Evolutionary conservation across 345 rosid species (phyloP).

Genomic region (Salix udensis): DNA sequence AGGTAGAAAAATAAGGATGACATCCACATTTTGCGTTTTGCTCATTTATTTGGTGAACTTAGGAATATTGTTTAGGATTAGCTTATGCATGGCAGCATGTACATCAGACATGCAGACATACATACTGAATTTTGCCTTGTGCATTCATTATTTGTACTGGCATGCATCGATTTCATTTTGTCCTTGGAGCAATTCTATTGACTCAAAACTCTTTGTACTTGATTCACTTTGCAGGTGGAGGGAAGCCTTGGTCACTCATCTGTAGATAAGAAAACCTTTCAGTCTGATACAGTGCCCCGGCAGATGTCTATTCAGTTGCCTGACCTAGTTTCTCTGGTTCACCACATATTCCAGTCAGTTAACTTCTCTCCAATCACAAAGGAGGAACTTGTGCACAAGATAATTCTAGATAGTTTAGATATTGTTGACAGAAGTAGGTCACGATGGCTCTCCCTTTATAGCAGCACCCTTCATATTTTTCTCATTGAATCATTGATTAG

Average conservation of each 20-base stretch:
- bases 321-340: constrained; percentile 38
- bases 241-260: neutral
- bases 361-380: constrained; percentile 41
- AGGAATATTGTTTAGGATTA: no score
- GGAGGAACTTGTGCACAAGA: constrained; percentile 53
- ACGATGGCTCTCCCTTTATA: neutral
- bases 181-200: neutral
- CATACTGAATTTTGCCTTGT: no score
- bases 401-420: constrained; percentile 38
- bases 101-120: no score
- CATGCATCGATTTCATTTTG: neutral
- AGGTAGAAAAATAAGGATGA: no score
- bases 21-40: no score
- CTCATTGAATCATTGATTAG: neutral
- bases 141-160: no score
- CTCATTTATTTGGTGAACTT: no score
- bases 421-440: constrained; percentile 39
- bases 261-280: constrained; percentile 7
- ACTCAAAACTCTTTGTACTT: neutral
- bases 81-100: no score
- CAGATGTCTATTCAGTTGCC: constrained; percentile 29
- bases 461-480: neutral
- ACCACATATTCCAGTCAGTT: constrained; percentile 30
- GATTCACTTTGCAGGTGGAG: constrained; percentile 10
- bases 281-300: neutral